Evolutionary conservation across 1,139 yeast genomes (phyloP), one percentile per base, ranked within the genome.

Genomic region (Geotrichum fermentans): DNA sequence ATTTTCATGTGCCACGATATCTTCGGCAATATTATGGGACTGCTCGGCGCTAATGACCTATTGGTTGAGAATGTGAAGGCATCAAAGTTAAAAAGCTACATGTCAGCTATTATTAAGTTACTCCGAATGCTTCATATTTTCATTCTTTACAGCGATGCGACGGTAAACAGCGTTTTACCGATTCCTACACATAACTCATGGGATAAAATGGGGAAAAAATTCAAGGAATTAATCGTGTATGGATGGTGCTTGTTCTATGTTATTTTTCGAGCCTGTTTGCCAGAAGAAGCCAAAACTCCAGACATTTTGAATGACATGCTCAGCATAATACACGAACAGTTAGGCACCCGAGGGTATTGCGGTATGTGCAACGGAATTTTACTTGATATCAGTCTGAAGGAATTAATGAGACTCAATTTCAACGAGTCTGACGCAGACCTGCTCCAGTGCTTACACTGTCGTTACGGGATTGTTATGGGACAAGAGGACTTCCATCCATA

Each of bases 401-500:
- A 77, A 17, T 67, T 88, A 22, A 68, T 80, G 4, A 60, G 69
- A 1, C 66, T 75, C 24, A 68, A 73, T 7, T 68, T 76, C 59
- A 58, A 62, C 1, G 74, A 71, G 7, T 64, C 68, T 35, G 82
- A 83, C 52, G 69, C 73, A 40, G 88, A 89, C 48, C 65, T 87
- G 47, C 70, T 86, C 8, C 97, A 92, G 59, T 73, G 88, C 30
- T 69, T 92, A 20, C 75, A 80, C 54, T 92, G 98, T 63, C 74
- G 87, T 11, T 88, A 83, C 59, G 95, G 87, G 39, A 74, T 86
- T 51, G 70, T 73, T 1, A 69, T 88, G 2, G 71, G 81, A 1
- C 72, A 79, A 20, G 88, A 81, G 18, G 73, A 72, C 5, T 79
- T 78, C 56, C 70, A 71, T 4, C 89, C 95, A 0, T 74, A 70